phyloP scores from a whole-genome alignment of 1,284 basidiomycete species.

The Cutaneotrichosporon sp. region DNA sequence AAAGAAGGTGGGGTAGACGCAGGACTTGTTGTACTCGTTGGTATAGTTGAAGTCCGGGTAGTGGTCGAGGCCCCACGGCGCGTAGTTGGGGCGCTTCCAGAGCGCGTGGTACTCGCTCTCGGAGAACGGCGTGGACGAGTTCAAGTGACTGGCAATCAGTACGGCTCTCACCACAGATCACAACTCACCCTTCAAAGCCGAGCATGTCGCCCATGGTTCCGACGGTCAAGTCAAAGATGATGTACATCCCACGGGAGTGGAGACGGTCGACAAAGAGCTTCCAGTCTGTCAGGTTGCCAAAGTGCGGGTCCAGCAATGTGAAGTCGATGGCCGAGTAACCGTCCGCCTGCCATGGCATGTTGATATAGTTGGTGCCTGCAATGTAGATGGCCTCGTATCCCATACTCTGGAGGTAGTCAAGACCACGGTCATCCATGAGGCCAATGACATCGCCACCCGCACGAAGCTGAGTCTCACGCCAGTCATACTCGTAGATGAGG shows the following conservation, averaged over 20 bases:
- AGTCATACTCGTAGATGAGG: conserved; percentile 76
- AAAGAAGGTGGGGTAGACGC: conserved; percentile 75
- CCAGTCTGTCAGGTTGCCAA: conserved; percentile 79
- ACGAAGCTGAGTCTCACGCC: conserved; percentile 80
- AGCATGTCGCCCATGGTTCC: conserved; percentile 86
- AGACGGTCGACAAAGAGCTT: conserved; percentile 67
- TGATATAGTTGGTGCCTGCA: conserved; percentile 84
- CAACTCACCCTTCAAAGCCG: conserved; percentile 69
- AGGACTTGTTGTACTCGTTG: conserved; percentile 66
- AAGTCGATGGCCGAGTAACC: conserved; percentile 91
- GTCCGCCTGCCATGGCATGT: conserved; percentile 94
- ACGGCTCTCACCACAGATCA: too few relatives aligned
- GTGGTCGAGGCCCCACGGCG: conserved; percentile 77
- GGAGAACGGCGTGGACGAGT: conserved; percentile 73
- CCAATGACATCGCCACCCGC: conserved; percentile 82
- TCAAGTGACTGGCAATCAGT: conserved; percentile 44
- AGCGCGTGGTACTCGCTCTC: conserved; percentile 69
- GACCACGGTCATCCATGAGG: conserved; percentile 59
- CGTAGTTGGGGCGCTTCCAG: conserved; percentile 73
- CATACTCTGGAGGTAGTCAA: conserved; percentile 87
- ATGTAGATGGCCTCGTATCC: conserved; percentile 79
- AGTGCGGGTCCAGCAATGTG: conserved; percentile 82
- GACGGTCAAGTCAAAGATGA: conserved; percentile 88
- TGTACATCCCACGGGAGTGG: conserved; percentile 77
- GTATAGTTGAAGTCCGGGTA: conserved; percentile 72